phyloP scores from a whole-genome alignment of 352 stramenopile genomes.

The Phytophthora megakarya region DNA sequence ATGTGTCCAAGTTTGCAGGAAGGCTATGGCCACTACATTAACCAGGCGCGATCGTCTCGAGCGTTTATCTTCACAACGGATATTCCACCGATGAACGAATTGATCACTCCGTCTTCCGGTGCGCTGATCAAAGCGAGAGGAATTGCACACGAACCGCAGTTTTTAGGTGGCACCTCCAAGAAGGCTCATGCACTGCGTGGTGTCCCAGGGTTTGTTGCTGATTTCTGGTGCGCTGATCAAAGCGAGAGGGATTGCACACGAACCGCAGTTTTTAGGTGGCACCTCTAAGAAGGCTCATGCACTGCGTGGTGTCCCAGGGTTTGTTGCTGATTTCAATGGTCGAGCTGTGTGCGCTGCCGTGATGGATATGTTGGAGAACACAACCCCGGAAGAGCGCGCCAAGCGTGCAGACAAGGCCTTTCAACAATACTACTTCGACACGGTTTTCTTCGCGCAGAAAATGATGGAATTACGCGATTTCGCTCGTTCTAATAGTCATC shows the following conservation, averaged over 20 bases:
- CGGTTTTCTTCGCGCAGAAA: slow-evolving; percentile 60
- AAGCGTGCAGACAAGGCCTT: slow-evolving; percentile 37
- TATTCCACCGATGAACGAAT: slow-evolving; percentile 61
- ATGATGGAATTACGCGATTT: slow-evolving; percentile 56
- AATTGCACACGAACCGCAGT: slow-evolving; percentile 33
- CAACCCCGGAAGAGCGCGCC: slow-evolving; percentile 38
- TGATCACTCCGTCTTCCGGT: slow-evolving; percentile 49
- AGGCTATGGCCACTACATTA: slow-evolving; percentile 72
- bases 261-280: slow-evolving; percentile 45
- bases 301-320: slow-evolving; percentile 42
- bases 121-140: slow-evolving; percentile 39
- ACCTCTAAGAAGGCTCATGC: slow-evolving; percentile 36
- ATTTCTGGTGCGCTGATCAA: slow-evolving; percentile 50
- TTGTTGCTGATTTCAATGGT: slow-evolving; percentile 44
- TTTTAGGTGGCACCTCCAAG: slow-evolving; percentile 42
- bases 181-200: slow-evolving; percentile 34
- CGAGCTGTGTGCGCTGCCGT: slow-evolving; percentile 51
- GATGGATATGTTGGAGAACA: slow-evolving; percentile 39
- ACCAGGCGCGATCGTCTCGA: slow-evolving; percentile 54
- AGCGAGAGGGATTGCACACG: slow-evolving; percentile 20
- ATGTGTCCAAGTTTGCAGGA: slow-evolving; percentile 60
- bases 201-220: slow-evolving; percentile 50
- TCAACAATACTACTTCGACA: slow-evolving; percentile 70
- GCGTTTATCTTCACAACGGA: slow-evolving; percentile 60
- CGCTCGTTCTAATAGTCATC: slow-evolving; percentile 33